Conservation (phyloP, 208 protist genomes). For the Trichomonas gallinae region DNA sequence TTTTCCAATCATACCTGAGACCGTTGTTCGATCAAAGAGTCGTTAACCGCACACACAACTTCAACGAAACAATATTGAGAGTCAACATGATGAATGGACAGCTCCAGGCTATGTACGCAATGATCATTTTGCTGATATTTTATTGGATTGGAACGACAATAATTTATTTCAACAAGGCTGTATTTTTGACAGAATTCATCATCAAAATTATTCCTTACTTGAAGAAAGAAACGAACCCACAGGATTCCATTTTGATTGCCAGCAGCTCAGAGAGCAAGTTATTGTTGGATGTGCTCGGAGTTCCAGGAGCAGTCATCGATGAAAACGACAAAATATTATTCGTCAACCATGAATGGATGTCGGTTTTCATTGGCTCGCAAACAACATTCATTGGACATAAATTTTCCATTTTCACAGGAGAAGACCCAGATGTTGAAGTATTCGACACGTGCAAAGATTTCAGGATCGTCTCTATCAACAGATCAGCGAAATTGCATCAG, state of each 20-base stretch:
- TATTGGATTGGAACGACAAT: neutral
- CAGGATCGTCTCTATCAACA: neutral
- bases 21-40: neutral
- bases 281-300: neutral
- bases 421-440: neutral
- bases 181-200: neutral
- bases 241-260: neutral
- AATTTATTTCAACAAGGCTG: neutral
- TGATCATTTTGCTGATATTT: neutral
- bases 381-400: neutral
- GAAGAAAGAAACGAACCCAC: neutral
- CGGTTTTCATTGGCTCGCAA: neutral
- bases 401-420: neutral
- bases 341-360: neutral
- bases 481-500: neutral
- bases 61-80: neutral
- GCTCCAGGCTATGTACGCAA: neutral
- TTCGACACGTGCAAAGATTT: neutral
- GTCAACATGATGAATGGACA: neutral
- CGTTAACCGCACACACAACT: neutral
- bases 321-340: neutral
- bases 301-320: neutral
- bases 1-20: neutral
- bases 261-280: neutral
- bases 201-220: neutral